A percentile compares a stretch with the other conserved stretches of the same genome.
Evolutionary conservation across 139 green algal species (phyloP).

Genomic region (Chlorella ohadii): DNA sequence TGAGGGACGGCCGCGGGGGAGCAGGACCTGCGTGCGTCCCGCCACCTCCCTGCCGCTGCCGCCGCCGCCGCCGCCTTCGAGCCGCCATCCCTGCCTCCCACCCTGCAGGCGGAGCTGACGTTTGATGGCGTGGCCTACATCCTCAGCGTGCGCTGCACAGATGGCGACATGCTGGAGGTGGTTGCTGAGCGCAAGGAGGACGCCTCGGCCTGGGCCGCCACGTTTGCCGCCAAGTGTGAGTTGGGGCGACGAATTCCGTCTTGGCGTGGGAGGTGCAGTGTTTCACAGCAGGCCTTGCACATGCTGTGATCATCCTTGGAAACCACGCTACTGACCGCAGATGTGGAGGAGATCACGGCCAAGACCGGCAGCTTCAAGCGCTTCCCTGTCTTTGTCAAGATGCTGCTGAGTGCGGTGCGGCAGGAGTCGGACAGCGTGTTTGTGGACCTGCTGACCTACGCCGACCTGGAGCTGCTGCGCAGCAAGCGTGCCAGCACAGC

Average conservation of each 20-base stretch:
- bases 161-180: slow-evolving; percentile 50
- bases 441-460: slow-evolving; percentile 88
- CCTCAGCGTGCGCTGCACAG: background rate
- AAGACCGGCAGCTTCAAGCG: slow-evolving; percentile 91
- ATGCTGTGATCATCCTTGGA: no score
- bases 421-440: slow-evolving; percentile 82
- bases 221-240: slow-evolving; percentile 78
- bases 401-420: slow-evolving; percentile 82
- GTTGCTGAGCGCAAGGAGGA: slow-evolving; percentile 74
- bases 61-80: background rate
- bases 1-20: no score
- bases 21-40: no score
- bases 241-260: no score
- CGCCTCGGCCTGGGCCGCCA: slow-evolving; percentile 69
- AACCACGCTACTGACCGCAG: slow-evolving; percentile 43
- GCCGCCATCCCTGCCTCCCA: background rate
- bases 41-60: background rate
- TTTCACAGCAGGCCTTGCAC: no score
- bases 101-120: slow-evolving; percentile 18
- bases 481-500: slow-evolving; percentile 39
- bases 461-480: slow-evolving; percentile 86
- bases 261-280: no score
- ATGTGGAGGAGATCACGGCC: slow-evolving; percentile 91
- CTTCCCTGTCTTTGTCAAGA: slow-evolving; percentile 82
- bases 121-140: slow-evolving; percentile 16